Evolutionary conservation across 2,329 filamentous ascomycete species (phyloP), one percentile per base, ranked within the genome.

Genomic region (Thielaviopsis punctulata): DNA sequence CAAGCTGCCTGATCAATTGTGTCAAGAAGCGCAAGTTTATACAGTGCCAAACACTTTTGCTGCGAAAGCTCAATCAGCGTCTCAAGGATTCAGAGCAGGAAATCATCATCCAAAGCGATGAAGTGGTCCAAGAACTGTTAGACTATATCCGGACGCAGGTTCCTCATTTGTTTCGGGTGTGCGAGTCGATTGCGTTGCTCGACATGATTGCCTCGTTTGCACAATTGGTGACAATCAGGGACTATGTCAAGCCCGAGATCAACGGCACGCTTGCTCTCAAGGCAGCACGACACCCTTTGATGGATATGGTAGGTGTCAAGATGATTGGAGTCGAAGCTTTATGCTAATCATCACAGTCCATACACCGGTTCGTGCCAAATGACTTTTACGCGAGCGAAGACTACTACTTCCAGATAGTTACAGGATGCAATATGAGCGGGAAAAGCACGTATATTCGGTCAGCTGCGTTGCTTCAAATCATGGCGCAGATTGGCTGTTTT

Each of bases 361-460:
- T 70, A 1, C 75, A 74, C 45, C 79, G 76, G 21, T 94, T 85
- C 61, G 72, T 96, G 3, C 85, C 92, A 0, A 96, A 96, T 57
- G 89, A 96, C 60, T 85, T 89, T 24, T 96, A 89, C 60, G 83
- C 86, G 2, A 84, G 82, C 0, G 75, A 83, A 30, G 80, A 90
- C 55, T 80, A 80, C 33, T 79, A 89, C 1, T 94, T 95, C 60
- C 89, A 96, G 58, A 84, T 96, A 56, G 82, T 98, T 57, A 96
- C 90, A 0, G 90, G 92, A 3, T 93, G 86, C 63, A 98, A 98
- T 60, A 98, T 98, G 92, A 94, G 87, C 59, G 92, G 89, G 1
- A 98, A 96, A 64, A 94, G 85, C 57, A 98, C 89, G 0, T 96
- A 95, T 61, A 95, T 96, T 56, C 80, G 87, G 48, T 82, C 84